Conservation (phyloP, 805 yeast species). For the Torulaspora gathmanii region DNA sequence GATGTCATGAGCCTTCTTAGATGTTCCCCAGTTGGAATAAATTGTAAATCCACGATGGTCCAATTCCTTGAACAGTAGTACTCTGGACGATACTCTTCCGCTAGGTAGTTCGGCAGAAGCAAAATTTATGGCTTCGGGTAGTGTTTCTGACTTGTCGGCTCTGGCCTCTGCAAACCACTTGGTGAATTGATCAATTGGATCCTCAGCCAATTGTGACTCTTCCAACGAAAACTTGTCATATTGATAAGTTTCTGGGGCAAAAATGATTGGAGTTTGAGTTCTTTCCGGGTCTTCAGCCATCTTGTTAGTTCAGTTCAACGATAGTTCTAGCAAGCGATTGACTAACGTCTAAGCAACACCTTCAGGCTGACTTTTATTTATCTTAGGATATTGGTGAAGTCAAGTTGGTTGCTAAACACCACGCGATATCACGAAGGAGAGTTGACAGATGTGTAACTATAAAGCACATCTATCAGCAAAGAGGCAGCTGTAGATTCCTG, state of each 20-base stretch:
- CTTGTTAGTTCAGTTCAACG: neutral
- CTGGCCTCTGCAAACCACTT: slow-evolving; percentile 81
- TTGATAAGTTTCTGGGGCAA: slow-evolving; percentile 87
- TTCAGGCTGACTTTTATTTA: too few relatives aligned
- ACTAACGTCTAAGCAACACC: neutral
- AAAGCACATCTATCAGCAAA: neutral
- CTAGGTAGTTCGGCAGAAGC: slow-evolving; percentile 84
- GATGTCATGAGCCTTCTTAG: slow-evolving; percentile 74
- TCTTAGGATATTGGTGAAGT: neutral
- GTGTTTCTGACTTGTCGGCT: slow-evolving; percentile 44
- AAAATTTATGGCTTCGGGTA: slow-evolving; percentile 84
- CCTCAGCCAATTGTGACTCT: slow-evolving; percentile 46
- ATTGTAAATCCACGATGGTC: slow-evolving; percentile 80
- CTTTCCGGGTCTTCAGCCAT: slow-evolving; percentile 23
- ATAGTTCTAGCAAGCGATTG: neutral
- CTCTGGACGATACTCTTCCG: slow-evolving; percentile 84
- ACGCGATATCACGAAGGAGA: neutral
- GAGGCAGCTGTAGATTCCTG: slow-evolving; percentile 22
- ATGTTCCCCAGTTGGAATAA: slow-evolving; percentile 86
- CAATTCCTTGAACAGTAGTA: slow-evolving; percentile 83
- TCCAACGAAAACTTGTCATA: slow-evolving; percentile 64
- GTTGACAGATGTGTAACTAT: neutral
- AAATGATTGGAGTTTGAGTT: slow-evolving; percentile 37
- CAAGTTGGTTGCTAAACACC: neutral
- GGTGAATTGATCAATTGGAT: slow-evolving; percentile 76